Evolutionary conservation across 345 rosid species (phyloP).

Genomic region (Nasturtium officinale): DNA sequence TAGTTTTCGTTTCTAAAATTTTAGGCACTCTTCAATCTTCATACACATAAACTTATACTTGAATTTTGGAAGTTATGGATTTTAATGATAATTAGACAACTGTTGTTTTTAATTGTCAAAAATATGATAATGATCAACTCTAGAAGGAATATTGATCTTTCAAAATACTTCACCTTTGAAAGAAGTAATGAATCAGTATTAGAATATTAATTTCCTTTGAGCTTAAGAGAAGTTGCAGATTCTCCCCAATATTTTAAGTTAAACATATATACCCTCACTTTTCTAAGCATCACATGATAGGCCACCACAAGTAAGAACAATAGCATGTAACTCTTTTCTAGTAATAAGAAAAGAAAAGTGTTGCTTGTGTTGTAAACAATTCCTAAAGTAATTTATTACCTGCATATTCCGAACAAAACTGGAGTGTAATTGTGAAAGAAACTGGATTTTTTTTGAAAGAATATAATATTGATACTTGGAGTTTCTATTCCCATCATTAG

Average conservation of each 20-base stretch:
- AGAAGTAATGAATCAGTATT: constrained; percentile 4
- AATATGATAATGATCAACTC: neutral
- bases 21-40: neutral
- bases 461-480: constrained; percentile 29
- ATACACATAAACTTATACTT: neutral
- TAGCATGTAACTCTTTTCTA: neutral
- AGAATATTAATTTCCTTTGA: constrained; percentile 33
- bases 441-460: neutral
- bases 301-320: constrained; percentile 17
- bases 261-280: constrained; percentile 23
- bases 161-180: neutral
- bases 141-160: neutral
- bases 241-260: constrained; percentile 15
- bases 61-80: neutral
- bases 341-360: neutral
- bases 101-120: neutral
- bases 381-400: constrained; percentile 4
- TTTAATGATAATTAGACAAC: neutral
- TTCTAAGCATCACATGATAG: neutral
- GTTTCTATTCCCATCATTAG: neutral
- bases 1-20: neutral
- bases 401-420: neutral
- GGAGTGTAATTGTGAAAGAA: neutral
- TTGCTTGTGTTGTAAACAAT: constrained; percentile 32
- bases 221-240: constrained; percentile 30